phyloP scores from a whole-genome alignment of 345 rosid genomes.

The Bruguiera gymnorhiza region DNA sequence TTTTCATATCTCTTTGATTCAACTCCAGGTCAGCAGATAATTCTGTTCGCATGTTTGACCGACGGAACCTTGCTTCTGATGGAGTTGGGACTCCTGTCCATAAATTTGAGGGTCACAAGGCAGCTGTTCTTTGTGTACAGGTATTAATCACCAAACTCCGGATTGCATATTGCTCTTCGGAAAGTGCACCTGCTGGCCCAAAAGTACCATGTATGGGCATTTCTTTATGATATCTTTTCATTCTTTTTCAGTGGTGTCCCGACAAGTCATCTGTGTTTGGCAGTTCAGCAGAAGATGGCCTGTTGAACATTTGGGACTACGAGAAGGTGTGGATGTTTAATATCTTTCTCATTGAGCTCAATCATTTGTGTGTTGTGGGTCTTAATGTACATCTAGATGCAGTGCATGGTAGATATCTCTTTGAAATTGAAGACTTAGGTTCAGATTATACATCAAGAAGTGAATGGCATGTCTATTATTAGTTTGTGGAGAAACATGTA shows the following conservation, averaged over 20 bases:
- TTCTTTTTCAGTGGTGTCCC: constrained; percentile 33
- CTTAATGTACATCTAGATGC: neutral
- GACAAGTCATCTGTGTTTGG: constrained; percentile 33
- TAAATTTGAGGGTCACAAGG: constrained; percentile 73
- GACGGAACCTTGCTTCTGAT: constrained; percentile 48
- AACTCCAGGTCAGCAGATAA: constrained; percentile 43
- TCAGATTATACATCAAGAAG: neutral
- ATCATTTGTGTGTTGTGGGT: neutral
- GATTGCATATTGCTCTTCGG: neutral
- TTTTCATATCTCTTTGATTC: neutral
- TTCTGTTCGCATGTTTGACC: constrained; percentile 50
- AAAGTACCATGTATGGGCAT: neutral
- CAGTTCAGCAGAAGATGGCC: constrained; percentile 36
- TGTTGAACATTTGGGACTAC: constrained; percentile 34
- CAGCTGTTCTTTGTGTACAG: constrained; percentile 92
- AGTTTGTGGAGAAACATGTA: too few relatives aligned
- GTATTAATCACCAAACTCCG: constrained; percentile 10
- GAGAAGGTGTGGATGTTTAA: constrained; percentile 21
- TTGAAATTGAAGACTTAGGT: neutral
- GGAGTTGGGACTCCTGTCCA: constrained; percentile 71
- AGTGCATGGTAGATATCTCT: neutral
- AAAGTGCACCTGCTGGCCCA: neutral
- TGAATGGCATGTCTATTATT: neutral
- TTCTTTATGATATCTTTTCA: neutral
- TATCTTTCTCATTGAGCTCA: neutral